A percentile compares a stretch with the other conserved stretches of the same genome.
phyloP scores from a whole-genome alignment of 495 filamentous ascomycete genomes.

The Podospora conica region DNA sequence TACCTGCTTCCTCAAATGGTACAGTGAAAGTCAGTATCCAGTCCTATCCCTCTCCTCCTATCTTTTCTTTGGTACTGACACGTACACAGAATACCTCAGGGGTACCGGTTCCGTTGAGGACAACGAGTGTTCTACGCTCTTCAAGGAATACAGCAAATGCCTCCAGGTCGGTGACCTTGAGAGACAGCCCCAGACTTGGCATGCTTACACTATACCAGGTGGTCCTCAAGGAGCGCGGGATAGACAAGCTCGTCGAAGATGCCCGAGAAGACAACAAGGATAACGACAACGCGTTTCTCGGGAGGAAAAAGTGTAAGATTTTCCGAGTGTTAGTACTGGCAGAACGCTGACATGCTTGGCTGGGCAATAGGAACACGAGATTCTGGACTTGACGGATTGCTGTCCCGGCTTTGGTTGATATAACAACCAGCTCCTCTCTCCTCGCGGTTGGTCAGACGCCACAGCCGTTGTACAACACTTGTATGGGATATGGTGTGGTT shows the following conservation, averaged over 20 bases:
- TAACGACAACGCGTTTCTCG: slow-evolving; percentile 67
- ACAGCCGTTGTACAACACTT: neutral
- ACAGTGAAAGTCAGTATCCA: slow-evolving; percentile 73
- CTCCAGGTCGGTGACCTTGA: slow-evolving; percentile 53
- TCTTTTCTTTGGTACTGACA: slow-evolving; percentile 11
- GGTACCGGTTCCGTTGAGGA: slow-evolving; percentile 59
- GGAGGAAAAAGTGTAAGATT: slow-evolving; percentile 40
- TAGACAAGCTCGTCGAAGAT: slow-evolving; percentile 81
- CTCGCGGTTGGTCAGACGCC: neutral
- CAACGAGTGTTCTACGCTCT: slow-evolving; percentile 80
- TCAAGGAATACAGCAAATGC: slow-evolving; percentile 78
- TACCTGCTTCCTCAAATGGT: slow-evolving; percentile 92
- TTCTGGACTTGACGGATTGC: neutral
- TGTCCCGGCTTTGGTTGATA: neutral
- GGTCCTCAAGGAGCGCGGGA: slow-evolving; percentile 75
- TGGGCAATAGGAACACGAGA: neutral
- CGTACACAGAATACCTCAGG: slow-evolving; percentile 67
- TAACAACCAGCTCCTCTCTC: neutral
- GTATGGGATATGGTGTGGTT: neutral
- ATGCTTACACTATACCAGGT: slow-evolving; percentile 44
- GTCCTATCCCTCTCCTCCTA: neutral
- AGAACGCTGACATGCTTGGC: neutral
- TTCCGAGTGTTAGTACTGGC: neutral
- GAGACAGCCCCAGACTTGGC: neutral
- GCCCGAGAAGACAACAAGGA: slow-evolving; percentile 76